Conservation (phyloP, 2,329 filamentous ascomycete species). For the Sclerotinia subarctica region DNA sequence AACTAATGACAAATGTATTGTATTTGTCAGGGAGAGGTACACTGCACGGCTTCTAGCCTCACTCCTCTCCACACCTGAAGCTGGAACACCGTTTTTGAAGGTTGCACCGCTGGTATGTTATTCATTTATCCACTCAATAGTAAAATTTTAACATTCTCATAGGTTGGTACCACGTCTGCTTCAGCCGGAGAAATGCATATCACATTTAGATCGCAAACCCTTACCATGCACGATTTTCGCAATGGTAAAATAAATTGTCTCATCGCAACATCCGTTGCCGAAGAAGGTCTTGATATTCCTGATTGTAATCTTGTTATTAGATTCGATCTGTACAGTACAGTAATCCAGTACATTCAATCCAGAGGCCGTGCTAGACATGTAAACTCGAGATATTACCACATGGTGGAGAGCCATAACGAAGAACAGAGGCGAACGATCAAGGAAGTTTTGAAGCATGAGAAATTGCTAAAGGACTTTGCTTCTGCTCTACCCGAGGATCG, state of each 20-base stretch:
- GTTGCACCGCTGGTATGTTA: conserved; percentile 60
- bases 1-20: conserved; percentile 68
- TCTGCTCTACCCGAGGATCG: conserved; percentile 70
- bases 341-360: conserved; percentile 95
- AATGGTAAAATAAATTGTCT: conserved; percentile 59
- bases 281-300: conserved; percentile 66
- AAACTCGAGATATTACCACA: conserved; percentile 77
- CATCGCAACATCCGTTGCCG: conserved; percentile 64
- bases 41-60: conserved; percentile 72
- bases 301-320: conserved; percentile 66
- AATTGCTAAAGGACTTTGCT: conserved; percentile 72
- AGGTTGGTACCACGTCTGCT: conserved; percentile 49
- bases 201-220: conserved; percentile 70
- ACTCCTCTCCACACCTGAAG: conserved; percentile 55
- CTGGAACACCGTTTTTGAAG: conserved; percentile 57
- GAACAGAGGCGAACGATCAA: conserved; percentile 55
- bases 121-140: background rate
- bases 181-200: conserved; percentile 53
- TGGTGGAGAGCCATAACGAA: conserved; percentile 71
- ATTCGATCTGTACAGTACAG: conserved; percentile 83
- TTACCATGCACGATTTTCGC: conserved; percentile 65
- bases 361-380: conserved; percentile 77
- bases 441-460: conserved; percentile 59
- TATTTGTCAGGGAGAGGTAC: conserved; percentile 78
- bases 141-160: conserved; percentile 3